A percentile compares a stretch with the other conserved stretches of the same genome.
phyloP scores from a whole-genome alignment of 2,329 filamentous ascomycete species.

The Lecanicillium sp. region DNA sequence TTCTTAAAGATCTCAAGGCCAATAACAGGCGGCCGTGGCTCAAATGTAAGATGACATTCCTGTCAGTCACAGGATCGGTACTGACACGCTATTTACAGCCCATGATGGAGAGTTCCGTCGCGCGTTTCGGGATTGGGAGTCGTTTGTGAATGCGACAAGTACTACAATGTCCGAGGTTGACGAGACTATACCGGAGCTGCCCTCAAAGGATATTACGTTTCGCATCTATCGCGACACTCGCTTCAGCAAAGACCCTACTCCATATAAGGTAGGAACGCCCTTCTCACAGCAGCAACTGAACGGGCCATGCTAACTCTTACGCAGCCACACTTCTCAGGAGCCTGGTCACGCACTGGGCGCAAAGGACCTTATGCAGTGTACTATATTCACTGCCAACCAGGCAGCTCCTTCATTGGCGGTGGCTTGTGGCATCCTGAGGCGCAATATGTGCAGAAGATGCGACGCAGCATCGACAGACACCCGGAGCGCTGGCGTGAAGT shows the following conservation, averaged over 20 bases:
- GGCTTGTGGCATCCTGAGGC: slow-evolving; percentile 76
- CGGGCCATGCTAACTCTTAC: neutral
- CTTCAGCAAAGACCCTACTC: slow-evolving; percentile 76
- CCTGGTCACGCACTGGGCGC: slow-evolving; percentile 78
- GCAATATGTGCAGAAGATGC: slow-evolving; percentile 55
- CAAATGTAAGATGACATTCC: slow-evolving; percentile 38
- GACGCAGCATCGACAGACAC: slow-evolving; percentile 67
- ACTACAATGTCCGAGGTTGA: slow-evolving; percentile 65
- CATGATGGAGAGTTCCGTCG: slow-evolving; percentile 74
- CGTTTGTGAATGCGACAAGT: slow-evolving; percentile 67
- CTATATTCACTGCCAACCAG: slow-evolving; percentile 76
- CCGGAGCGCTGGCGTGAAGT: slow-evolving; percentile 62
- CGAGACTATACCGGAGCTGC: slow-evolving; percentile 77
- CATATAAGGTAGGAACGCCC: slow-evolving; percentile 63
- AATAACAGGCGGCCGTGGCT: slow-evolving; percentile 55
- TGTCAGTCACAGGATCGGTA: neutral
- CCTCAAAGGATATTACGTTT: slow-evolving; percentile 78
- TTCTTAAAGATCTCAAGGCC: slow-evolving; percentile 49
- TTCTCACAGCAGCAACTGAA: slow-evolving; percentile 11
- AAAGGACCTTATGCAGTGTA: slow-evolving; percentile 86
- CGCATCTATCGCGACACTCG: slow-evolving; percentile 82
- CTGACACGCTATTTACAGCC: slow-evolving; percentile 35
- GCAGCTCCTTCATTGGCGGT: slow-evolving; percentile 65
- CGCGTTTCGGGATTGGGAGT: slow-evolving; percentile 72
- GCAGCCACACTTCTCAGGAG: slow-evolving; percentile 73